Evolutionary conservation across 2,329 filamentous ascomycete species (phyloP), one percentile per base, ranked within the genome.

Genomic region (Sarocladium oryzae): DNA sequence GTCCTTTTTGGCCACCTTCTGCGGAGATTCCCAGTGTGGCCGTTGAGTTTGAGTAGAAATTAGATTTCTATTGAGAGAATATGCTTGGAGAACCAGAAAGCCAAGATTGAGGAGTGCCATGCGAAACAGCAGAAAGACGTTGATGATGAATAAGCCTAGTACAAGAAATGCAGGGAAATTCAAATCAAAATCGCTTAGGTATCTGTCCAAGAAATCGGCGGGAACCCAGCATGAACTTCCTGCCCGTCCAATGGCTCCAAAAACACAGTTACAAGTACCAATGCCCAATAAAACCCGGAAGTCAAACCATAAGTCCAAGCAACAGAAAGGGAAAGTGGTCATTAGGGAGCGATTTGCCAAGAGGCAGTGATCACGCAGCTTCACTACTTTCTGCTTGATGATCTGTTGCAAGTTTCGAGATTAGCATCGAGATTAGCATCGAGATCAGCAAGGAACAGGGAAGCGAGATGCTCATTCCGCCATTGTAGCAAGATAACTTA

Each of bases 121-220:
- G 35, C 35, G n/a, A 16, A 20, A 37, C n/a, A 30, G 28, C 7
- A 30, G 28, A 30, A 30, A 30, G 13, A 30, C 28, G 13, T 30
- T 30, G 28, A 30, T 15, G 15, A 33, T 33, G 30, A 8, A 33
- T n/a, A n/a, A n/a, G n/a, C n/a, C n/a, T n/a, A n/a, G n/a, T n/a
- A n/a, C n/a, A n/a, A n/a, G n/a, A 32, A 32, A 32, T 40, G 36
- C 36, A 40, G 36, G 18, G 36, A 21, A 40, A 21, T 7, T 40
- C 43, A 48, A 48, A 48, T 33, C 43, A 7, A 48, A 21, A 48
- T 20, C 43, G 43, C 43, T 48, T 9, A 48, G 43, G 43, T 48
- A 48, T 48, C 43, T 21, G 26, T 48, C 28, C 43, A 33, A 32
- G 33, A 9, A 10, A 30, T 15, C 13, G 11, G 4, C 11, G 40